These are phyloP conservation scores for Magnusiomyces ingens DNA, from an alignment of 1,139 yeast species.

Conservation along the genomic window DNA sequence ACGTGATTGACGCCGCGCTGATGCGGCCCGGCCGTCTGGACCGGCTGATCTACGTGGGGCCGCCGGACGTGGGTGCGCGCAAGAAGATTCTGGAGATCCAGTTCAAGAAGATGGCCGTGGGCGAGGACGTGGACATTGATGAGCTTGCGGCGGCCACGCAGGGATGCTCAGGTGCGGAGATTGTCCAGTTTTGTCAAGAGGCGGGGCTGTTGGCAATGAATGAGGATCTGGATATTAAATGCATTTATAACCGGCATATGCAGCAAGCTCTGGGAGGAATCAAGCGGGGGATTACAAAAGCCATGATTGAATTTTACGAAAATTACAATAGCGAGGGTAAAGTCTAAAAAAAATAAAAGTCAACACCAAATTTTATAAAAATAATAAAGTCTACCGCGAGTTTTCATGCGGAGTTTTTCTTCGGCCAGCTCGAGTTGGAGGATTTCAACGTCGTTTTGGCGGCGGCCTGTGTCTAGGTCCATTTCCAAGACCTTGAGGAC, in stretches of 20 bases:
- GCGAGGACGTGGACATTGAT: conserved; percentile 41
- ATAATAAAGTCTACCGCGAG: conserved; percentile 33
- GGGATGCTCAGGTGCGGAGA: conserved; percentile 96
- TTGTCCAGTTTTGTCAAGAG: conserved; percentile 84
- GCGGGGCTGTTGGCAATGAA: conserved; percentile 90
- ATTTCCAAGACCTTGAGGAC: conserved; percentile 42
- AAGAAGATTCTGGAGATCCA: conserved; percentile 65
- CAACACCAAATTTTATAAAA: conserved; percentile 40
- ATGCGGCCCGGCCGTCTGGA: conserved; percentile 92
- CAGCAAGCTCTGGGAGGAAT: conserved; percentile 60
- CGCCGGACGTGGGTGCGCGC: conserved; percentile 80
- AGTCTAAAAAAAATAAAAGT: not conserved
- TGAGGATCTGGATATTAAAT: conserved; percentile 53
- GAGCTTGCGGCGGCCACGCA: conserved; percentile 59
- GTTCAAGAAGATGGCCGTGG: conserved; percentile 47
- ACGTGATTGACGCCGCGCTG: conserved; percentile 83
- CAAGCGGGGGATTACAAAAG: conserved; percentile 71
- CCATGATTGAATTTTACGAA: conserved; percentile 71
- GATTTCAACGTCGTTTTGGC: conserved; percentile 45
- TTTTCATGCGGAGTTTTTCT: conserved; percentile 35
- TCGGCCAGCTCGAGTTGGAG: conserved; percentile 44
- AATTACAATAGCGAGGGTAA: conserved; percentile 44
- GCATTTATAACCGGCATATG: conserved; percentile 61
- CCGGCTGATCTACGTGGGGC: conserved; percentile 83
- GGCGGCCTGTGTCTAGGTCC: conserved; percentile 46